Evolutionary conservation across 179 eudicot genomes (phyloP).

Genomic region (Beta lomatogona): DNA sequence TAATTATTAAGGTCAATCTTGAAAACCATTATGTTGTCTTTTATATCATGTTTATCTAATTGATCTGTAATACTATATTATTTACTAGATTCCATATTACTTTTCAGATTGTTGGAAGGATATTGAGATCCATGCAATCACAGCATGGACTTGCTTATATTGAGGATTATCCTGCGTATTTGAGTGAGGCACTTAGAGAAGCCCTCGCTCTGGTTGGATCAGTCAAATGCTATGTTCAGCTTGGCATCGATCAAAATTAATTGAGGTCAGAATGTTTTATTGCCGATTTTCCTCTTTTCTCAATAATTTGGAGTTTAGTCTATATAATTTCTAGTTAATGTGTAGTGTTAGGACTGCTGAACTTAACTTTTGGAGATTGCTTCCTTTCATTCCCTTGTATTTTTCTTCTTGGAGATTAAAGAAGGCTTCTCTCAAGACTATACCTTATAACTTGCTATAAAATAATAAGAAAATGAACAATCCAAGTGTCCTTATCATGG

Average conservation of each 20-base stretch:
- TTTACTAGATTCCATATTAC: not conserved
- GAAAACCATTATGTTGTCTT: not conserved
- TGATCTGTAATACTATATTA: not conserved
- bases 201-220: slow-evolving; percentile 75
- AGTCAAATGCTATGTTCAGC: slow-evolving; percentile 51
- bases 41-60: not conserved
- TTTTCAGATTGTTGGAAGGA: slow-evolving; percentile 78
- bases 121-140: slow-evolving; percentile 60
- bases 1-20: not conserved
- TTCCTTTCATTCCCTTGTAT: no score
- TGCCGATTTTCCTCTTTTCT: not conserved
- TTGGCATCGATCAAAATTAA: not conserved
- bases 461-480: no score
- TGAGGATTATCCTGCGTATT: slow-evolving; percentile 67
- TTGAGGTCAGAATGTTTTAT: slow-evolving; percentile 6
- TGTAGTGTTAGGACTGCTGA: no score
- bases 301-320: not conserved
- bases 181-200: slow-evolving; percentile 59
- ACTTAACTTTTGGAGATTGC: no score
- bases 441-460: no score
- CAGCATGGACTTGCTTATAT: slow-evolving; percentile 52
- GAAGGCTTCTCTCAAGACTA: no score
- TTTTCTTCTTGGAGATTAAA: no score
- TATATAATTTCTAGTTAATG: no score
- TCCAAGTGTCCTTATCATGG: no score